Percentiles rank a stretch among this genome's conserved stretches.
Conservation (phyloP, 768 basidiomycete genomes). For the Cubamyces lactineus region DNA sequence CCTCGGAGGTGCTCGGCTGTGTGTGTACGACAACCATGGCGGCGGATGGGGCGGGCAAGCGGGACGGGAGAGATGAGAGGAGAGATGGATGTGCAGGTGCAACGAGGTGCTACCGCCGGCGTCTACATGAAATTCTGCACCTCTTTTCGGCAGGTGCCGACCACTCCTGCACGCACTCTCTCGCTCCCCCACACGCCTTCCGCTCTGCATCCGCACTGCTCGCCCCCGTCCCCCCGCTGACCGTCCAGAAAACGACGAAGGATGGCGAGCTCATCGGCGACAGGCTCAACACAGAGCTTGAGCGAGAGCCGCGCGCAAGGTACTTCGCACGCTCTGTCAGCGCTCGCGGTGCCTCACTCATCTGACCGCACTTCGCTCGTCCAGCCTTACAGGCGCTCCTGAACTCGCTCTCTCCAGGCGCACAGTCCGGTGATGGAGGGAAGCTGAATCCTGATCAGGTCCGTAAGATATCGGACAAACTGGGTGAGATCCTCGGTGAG, state of each 20-base stretch:
- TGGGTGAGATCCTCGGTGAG: constrained; percentile 60
- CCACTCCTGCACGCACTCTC: neutral
- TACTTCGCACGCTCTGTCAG: constrained; percentile 18
- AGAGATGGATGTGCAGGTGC: constrained; percentile 13
- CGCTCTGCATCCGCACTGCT: neutral
- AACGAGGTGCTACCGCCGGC: constrained; percentile 16
- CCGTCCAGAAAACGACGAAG: neutral
- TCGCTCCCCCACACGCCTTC: constrained; percentile 3
- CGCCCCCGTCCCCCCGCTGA: neutral
- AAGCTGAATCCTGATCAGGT: constrained; percentile 53
- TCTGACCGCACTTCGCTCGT: constrained; percentile 6
- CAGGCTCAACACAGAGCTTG: constrained; percentile 31
- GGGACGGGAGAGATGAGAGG: neutral
- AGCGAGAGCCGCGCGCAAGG: constrained; percentile 41
- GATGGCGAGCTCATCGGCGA: constrained; percentile 13
- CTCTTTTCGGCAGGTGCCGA: constrained; percentile 27
- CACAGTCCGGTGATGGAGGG: constrained; percentile 7
- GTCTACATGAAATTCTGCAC: constrained; percentile 28
- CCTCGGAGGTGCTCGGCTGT: constrained; percentile 36
- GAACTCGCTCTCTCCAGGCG: constrained; percentile 38
- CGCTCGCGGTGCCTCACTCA: neutral
- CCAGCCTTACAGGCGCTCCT: constrained; percentile 47
- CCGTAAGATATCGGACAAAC: constrained; percentile 58
- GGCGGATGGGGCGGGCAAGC: neutral
- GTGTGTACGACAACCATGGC: constrained; percentile 48